A percentile compares a stretch with the other conserved stretches of the same genome.
Evolutionary conservation across 1,284 basidiomycete species (phyloP).

Genomic region (Tetrapyrgos nigripes): DNA sequence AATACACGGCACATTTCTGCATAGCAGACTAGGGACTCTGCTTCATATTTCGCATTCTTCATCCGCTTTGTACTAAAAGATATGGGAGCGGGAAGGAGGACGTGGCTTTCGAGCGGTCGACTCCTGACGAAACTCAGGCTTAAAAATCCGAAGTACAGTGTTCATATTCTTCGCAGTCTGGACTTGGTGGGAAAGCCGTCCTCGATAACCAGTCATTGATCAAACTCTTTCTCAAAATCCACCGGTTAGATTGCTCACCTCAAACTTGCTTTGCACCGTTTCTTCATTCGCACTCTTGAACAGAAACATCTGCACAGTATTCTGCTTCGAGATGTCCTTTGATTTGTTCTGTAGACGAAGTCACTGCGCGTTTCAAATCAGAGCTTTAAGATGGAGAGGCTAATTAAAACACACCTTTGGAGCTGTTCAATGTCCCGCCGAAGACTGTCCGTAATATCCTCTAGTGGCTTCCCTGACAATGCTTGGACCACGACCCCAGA

Average conservation of each 20-base stretch:
- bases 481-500: not conserved
- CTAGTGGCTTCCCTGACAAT: not conserved
- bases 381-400: not conserved
- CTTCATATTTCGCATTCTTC: not conserved
- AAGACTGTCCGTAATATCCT: not conserved
- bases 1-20: not conserved
- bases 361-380: not conserved
- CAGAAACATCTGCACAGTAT: not conserved
- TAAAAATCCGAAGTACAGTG: not conserved
- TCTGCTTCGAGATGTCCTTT: not conserved
- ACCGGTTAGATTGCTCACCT: not conserved
- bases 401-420: not conserved
- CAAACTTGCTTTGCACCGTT: not conserved
- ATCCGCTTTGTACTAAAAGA: not conserved
- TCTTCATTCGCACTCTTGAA: not conserved
- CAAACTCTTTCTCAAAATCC: not conserved
- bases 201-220: not conserved
- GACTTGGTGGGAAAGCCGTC: not conserved
- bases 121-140: not conserved
- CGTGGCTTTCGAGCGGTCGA: not conserved
- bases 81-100: not conserved
- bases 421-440: not conserved
- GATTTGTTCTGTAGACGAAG: not conserved
- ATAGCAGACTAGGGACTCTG: not conserved
- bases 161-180: not conserved